Conservation (phyloP, 2,329 filamentous ascomycete genomes). For the Ciborinia camelliae region DNA sequence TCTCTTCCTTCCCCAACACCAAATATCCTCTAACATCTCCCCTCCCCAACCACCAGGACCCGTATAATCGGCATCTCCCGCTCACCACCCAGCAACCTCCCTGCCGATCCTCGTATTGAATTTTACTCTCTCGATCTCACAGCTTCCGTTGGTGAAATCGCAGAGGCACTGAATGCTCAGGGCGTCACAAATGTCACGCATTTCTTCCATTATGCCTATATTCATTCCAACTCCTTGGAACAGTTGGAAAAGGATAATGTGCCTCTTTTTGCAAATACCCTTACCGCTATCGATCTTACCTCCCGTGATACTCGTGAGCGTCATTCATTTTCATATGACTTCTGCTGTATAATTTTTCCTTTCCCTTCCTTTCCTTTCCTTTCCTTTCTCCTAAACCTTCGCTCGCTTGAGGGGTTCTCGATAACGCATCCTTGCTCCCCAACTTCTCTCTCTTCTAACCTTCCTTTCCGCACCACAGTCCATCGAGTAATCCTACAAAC, state of each 20-base stretch:
- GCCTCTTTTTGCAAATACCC: slow-evolving; percentile 1
- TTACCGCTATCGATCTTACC: neutral
- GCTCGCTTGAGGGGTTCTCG: too few species aligned
- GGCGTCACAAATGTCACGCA: slow-evolving; percentile 1
- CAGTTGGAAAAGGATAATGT: slow-evolving; percentile 2
- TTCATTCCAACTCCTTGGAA: neutral
- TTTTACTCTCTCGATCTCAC: slow-evolving; percentile 11
- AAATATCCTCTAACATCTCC: neutral
- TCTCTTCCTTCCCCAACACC: neutral
- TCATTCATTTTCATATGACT: neutral
- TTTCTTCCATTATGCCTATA: slow-evolving; percentile 15
- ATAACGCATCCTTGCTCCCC: too few species aligned
- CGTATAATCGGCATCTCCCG: slow-evolving; percentile 9
- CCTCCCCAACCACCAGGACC: neutral
- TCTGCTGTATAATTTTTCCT: neutral
- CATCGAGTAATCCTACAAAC: slow-evolving; percentile 12
- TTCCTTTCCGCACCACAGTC: neutral
- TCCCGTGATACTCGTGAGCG: neutral
- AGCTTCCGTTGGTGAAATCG: neutral
- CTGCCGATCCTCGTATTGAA: neutral
- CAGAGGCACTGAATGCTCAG: neutral
- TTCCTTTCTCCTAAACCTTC: too few species aligned
- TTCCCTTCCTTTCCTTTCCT: neutral
- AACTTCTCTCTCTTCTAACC: neutral
- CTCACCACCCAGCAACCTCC: neutral